Conservation (phyloP, 1,284 basidiomycete species). For the Fistulinella cinereoalba region DNA sequence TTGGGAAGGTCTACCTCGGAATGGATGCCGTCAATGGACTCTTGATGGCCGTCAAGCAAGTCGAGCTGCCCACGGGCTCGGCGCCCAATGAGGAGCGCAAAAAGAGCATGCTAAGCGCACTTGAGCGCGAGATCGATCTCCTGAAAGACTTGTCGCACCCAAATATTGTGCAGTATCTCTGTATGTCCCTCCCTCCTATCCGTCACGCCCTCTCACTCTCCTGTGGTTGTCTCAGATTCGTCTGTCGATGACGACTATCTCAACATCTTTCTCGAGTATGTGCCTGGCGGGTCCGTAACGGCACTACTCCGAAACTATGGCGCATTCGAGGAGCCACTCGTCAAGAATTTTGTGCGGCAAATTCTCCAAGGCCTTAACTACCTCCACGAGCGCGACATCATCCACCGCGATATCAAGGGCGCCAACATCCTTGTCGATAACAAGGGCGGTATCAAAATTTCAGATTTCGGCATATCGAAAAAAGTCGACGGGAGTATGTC, state of each 20-base stretch:
- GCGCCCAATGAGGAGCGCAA: conserved; percentile 91
- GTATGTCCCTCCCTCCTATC: conserved; percentile 46
- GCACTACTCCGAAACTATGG: conserved; percentile 93
- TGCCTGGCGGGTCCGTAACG: conserved; percentile 95
- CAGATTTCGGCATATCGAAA: conserved; percentile 98
- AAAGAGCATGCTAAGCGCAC: conserved; percentile 90
- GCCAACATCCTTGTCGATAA: conserved; percentile 98
- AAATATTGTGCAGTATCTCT: conserved; percentile 97
- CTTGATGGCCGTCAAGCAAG: conserved; percentile 99
- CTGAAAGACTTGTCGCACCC: conserved; percentile 94
- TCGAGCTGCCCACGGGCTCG: conserved; percentile 86
- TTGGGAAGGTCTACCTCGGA: conserved; percentile 93
- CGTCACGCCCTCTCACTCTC: not conserved
- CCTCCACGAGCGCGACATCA: conserved; percentile 92
- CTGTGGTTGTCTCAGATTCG: conserved; percentile 56
- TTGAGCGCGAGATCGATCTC: conserved; percentile 95
- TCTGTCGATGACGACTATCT: conserved; percentile 85
- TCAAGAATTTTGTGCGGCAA: conserved; percentile 93
- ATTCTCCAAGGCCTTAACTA: conserved; percentile 92
- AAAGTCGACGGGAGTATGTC: conserved; percentile 89
- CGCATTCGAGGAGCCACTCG: conserved; percentile 93
- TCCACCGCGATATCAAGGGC: conserved; percentile 98
- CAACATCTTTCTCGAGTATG: conserved; percentile 99
- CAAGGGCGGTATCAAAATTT: conserved; percentile 98
- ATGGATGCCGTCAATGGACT: conserved; percentile 95